Evolutionary conservation across 2,329 filamentous ascomycete genomes (phyloP).

Genomic region (Exophiala sp.): DNA sequence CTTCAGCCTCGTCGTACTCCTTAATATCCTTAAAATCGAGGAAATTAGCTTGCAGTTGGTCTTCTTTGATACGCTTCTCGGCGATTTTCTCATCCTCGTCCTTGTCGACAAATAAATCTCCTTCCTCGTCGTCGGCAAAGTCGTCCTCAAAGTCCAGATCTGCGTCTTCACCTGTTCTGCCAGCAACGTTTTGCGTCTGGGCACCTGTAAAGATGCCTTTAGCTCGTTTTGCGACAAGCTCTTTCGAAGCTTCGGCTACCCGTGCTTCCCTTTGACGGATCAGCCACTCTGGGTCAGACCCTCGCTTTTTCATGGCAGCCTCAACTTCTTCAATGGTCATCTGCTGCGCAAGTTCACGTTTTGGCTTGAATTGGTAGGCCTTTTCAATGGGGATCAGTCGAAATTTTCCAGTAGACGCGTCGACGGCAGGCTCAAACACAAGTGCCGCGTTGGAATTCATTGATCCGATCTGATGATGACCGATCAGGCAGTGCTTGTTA

Average conservation of each 20-base stretch:
- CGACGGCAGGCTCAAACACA: slow-evolving; percentile 59
- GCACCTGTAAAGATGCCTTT: slow-evolving; percentile 44
- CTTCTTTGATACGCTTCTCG: slow-evolving; percentile 68
- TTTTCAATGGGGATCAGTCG: slow-evolving; percentile 86
- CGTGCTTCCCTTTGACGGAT: slow-evolving; percentile 59
- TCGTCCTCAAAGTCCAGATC: slow-evolving; percentile 68
- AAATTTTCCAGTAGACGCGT: slow-evolving; percentile 60
- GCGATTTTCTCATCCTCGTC: slow-evolving; percentile 74
- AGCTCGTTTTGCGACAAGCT: slow-evolving; percentile 49
- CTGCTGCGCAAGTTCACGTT: slow-evolving; percentile 72
- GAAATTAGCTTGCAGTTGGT: slow-evolving; percentile 82
- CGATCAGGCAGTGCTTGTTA: slow-evolving; percentile 90
- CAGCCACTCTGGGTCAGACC: slow-evolving; percentile 75
- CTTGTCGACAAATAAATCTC: slow-evolving; percentile 67
- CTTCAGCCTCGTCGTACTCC: slow-evolving; percentile 65
- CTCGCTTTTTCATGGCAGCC: slow-evolving; percentile 73
- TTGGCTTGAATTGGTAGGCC: slow-evolving; percentile 84
- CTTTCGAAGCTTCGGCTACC: slow-evolving; percentile 56
- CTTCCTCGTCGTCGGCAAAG: slow-evolving; percentile 87
- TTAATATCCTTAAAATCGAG: slow-evolving; percentile 75
- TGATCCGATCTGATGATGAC: slow-evolving; percentile 82
- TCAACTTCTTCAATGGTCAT: slow-evolving; percentile 83
- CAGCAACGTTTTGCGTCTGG: slow-evolving; percentile 12
- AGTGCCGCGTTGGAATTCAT: slow-evolving; percentile 79
- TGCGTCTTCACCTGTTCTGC: slow-evolving; percentile 49